Base-by-base conservation (phyloP, 2,329 filamentous ascomycete genomes). In the Aspergillus glaucus region DNA sequence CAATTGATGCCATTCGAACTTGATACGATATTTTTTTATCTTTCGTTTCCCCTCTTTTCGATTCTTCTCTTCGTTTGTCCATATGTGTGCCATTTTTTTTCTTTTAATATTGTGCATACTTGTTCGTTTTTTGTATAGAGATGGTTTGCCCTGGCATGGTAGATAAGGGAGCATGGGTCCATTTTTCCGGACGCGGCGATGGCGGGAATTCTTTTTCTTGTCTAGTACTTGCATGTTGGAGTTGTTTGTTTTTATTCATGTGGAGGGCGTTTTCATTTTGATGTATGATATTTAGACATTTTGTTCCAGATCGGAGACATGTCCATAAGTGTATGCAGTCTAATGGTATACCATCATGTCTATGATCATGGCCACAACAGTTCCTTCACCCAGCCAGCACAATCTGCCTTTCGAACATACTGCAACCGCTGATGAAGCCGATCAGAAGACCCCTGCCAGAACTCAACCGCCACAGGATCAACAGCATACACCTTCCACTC, bases 1-100 rank as follows among this genome's bases (percentile, higher is more conserved):
- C 69, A 5, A 72, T 74, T 30, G 70, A 74, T 50, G 68, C 70
- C 7, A 67, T 72, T 52, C 67, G 70, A 41, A 64, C 63, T 32
- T 63, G 44, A 57, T 19, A 48, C 46, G 47, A 12, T 5, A 15
- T 19, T 49, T 40, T 10, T 34, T 43, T 34, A 5, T 50, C 30
- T 39, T 42, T 50, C 48, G 43, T 42, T n/a, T 45, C 8, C 24
- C 26, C 48, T 45, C 19, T 50, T 45, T 24, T 42, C 37, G 52
- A 43, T 43, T 34, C 47, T 51, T 47, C 51, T 53, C 49, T 47
- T 22, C 28, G 41, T 44, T 48, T 54, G 43, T 44, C 17, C 15
- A 44, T 44, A 36, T 40, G 10, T 40, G 10, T 28, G 22, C 41
- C 12, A 9, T 14, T 40, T 17, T 40, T 40, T 19, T 40, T 21